These are phyloP conservation scores for Geoglossum glabrum DNA, from an alignment of 495 filamentous ascomycete species.

Conservation along the genomic window DNA sequence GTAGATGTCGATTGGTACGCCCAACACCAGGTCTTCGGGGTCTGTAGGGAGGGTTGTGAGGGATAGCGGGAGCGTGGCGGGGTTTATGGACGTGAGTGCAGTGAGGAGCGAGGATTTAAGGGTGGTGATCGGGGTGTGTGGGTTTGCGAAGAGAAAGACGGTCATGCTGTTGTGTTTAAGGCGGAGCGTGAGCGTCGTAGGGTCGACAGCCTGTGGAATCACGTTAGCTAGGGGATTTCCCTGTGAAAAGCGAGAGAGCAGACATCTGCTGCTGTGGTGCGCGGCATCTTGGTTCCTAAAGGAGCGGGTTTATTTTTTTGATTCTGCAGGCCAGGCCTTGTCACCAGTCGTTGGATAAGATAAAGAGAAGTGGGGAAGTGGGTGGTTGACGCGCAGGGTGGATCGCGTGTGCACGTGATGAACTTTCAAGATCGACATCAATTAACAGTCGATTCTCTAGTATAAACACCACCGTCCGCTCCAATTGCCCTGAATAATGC, in stretches of 20 bases:
- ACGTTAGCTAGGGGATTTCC: background rate
- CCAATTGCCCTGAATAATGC: background rate
- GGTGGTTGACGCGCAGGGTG: background rate
- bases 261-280: background rate
- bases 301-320: too few relatives aligned
- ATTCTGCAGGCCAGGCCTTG: too few relatives aligned
- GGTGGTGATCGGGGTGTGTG: conserved; percentile 35
- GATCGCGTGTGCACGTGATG: background rate
- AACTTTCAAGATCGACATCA: background rate
- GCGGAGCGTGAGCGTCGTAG: conserved; percentile 34
- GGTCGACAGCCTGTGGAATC: background rate
- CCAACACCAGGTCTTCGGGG: conserved; percentile 31
- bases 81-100: conserved; percentile 27
- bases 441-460: background rate
- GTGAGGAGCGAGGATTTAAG: conserved; percentile 44
- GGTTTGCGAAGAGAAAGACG: conserved; percentile 47
- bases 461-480: background rate
- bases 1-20: conserved; percentile 30
- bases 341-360: too few relatives aligned
- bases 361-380: background rate
- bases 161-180: conserved; percentile 67
- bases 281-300: background rate
- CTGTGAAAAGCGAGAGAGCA: too few relatives aligned
- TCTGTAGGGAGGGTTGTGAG: conserved; percentile 26
- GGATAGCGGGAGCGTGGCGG: conserved; percentile 24